Base-by-base conservation (phyloP, 176 grass and related monocot genomes). In the Oryza nivara region DNA sequence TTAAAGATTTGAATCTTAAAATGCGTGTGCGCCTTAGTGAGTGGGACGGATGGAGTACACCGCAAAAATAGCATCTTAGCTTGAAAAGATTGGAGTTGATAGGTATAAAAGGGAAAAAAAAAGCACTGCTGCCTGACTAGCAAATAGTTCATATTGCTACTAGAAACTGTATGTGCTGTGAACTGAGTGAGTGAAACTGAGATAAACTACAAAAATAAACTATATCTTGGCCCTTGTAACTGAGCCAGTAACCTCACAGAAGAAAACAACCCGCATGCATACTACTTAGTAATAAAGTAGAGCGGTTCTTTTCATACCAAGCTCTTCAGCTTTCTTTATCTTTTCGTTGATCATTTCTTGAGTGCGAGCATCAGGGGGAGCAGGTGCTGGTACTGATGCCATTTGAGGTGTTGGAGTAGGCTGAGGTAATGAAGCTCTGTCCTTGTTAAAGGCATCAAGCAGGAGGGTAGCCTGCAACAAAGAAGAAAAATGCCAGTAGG, bases 291-390 rank as follows among this genome's bases (percentile, higher is more conserved):
- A 60, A 80, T 66, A 60, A 80, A 60, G 35, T 58, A 68, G 49
- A 69, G 41, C 30, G 17, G 14, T 74, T 40, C 60, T 8, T 77
- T 49, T 25, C 80, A 80, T 90, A 98, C 96, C 96, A 68, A 98
- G 96, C 71, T 93, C 91, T 90, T 98, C 93, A 68, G 96, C 93
- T 83, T 94, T 98, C 71, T 85, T 95, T 52, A 98, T 83, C 79
- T 98, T 98, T 84, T 98, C 96, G 90, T 98, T 93, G 41, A 96
- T 98, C 86, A 98, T 88, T 88, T 98, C 93, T 77, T 98, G 93
- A 83, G 96, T 98, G 85, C 89, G 90, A 69, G 96, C 89, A 76
- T 92, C 90, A 3, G 91, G 88, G 78, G 88, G 89, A 61, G 86
- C 47, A 34, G 70, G 75, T 44, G 80, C 64, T 54, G 63, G 82